Percentiles rank a stretch among this genome's conserved stretches.
These are phyloP conservation scores for Trichoderma gamsii DNA, from an alignment of 495 filamentous ascomycete genomes.

Conservation along the genomic window DNA sequence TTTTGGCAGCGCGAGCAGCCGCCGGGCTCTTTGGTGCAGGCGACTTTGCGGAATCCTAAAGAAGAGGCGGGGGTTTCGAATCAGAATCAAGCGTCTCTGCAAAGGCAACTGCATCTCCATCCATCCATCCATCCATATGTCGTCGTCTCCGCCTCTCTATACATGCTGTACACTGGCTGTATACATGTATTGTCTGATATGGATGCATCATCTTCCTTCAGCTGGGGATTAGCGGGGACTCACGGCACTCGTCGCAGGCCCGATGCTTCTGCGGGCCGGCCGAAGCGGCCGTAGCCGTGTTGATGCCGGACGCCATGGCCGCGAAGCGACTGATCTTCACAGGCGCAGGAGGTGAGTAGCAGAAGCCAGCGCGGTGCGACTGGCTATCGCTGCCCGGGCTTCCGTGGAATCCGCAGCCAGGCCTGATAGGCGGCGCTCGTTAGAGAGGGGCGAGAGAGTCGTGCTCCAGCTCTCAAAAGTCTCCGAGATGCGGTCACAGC, in stretches of 20 bases:
- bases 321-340: background rate
- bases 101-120: background rate
- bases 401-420: background rate
- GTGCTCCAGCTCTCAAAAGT: background rate
- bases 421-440: background rate
- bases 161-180: background rate
- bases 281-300: background rate
- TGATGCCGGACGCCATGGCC: background rate
- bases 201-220: background rate
- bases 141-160: background rate
- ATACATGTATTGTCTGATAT: background rate
- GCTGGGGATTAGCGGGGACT: conserved; percentile 27
- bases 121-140: background rate
- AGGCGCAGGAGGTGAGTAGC: background rate
- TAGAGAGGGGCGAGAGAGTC: background rate
- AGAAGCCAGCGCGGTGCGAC: background rate
- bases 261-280: conserved; percentile 34
- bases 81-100: conserved; percentile 23
- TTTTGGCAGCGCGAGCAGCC: conserved; percentile 51
- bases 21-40: conserved; percentile 51
- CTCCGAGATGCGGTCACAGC: background rate
- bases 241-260: conserved; percentile 61
- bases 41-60: conserved; percentile 53
- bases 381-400: background rate
- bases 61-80: conserved; percentile 15